Percentiles rank a stretch among this genome's conserved stretches.
Conservation (phyloP, 495 filamentous ascomycete species). For the Saxophila tyrrhenica region DNA sequence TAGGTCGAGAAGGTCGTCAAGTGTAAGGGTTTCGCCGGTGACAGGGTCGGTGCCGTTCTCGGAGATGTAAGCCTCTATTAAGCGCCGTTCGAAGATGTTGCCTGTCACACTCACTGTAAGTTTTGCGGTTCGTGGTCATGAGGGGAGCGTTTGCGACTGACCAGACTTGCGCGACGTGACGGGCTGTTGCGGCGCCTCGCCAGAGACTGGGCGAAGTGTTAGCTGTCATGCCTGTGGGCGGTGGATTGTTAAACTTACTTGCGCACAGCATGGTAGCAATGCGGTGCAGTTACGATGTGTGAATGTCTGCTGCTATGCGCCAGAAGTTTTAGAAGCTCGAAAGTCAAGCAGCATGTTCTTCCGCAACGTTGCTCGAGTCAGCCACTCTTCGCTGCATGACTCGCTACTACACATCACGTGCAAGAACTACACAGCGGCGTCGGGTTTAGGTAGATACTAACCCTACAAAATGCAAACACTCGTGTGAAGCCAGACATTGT, state of each 20-base stretch:
- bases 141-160: slow-evolving; percentile 30
- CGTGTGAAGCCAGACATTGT: too few species aligned
- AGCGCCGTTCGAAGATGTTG: slow-evolving; percentile 82
- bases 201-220: slow-evolving; percentile 56
- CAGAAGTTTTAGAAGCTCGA: not conserved
- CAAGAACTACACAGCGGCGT: too few species aligned
- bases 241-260: not conserved
- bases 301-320: not conserved
- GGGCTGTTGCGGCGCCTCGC: slow-evolving; percentile 89
- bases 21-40: slow-evolving; percentile 75
- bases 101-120: slow-evolving; percentile 37
- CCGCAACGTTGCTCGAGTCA: too few species aligned
- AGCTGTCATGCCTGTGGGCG: not conserved
- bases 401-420: too few species aligned
- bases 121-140: not conserved
- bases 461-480: too few species aligned
- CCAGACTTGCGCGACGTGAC: slow-evolving; percentile 91
- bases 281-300: not conserved
- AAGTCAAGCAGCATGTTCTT: too few species aligned
- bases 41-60: slow-evolving; percentile 92
- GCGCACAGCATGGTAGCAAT: not conserved
- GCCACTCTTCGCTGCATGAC: too few species aligned
- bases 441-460: too few species aligned
- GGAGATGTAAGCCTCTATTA: slow-evolving; percentile 88
- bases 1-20: slow-evolving; percentile 77